Conservation (phyloP, 371 early-diverging fungal species). For the Dichotomocladium elegans region DNA sequence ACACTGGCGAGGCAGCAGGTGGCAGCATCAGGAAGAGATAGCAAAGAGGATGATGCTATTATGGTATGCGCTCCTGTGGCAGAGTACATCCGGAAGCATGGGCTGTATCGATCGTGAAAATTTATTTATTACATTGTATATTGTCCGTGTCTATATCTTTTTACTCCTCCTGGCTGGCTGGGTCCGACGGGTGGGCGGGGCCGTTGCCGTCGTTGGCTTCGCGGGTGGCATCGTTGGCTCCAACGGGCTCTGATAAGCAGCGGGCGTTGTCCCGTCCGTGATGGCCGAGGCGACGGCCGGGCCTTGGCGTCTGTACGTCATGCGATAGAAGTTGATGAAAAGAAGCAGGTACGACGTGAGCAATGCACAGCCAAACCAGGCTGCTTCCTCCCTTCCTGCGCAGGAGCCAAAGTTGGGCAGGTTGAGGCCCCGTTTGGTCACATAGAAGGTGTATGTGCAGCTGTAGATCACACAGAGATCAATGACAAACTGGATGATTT, state of each 20-base stretch:
- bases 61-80: conserved; percentile 3
- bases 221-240: no score
- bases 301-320: conserved; percentile 74
- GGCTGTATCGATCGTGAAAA: conserved; percentile 5
- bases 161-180: conserved; percentile 11
- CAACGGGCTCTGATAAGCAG: no score
- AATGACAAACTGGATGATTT: conserved; percentile 84
- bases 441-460: conserved; percentile 70
- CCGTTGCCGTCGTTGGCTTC: no score
- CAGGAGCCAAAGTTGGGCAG: conserved; percentile 71
- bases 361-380: conserved; percentile 72
- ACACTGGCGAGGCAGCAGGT: conserved; percentile 18
- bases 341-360: conserved; percentile 76
- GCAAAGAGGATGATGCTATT: background rate
- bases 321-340: conserved; percentile 82
- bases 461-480: conserved; percentile 72
- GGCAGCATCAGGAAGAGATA: background rate
- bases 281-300: no score
- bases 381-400: conserved; percentile 72
- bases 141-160: conserved; percentile 9
- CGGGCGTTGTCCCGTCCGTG: conserved; percentile 11
- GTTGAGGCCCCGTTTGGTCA: conserved; percentile 50
- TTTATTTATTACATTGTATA: no score
- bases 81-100: conserved; percentile 3
- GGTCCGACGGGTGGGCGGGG: background rate